Percentiles rank a stretch among this genome's conserved stretches.
These are phyloP conservation scores for Trichoderma sp. DNA, from an alignment of 2,329 filamentous ascomycete species.

Conservation along the genomic window DNA sequence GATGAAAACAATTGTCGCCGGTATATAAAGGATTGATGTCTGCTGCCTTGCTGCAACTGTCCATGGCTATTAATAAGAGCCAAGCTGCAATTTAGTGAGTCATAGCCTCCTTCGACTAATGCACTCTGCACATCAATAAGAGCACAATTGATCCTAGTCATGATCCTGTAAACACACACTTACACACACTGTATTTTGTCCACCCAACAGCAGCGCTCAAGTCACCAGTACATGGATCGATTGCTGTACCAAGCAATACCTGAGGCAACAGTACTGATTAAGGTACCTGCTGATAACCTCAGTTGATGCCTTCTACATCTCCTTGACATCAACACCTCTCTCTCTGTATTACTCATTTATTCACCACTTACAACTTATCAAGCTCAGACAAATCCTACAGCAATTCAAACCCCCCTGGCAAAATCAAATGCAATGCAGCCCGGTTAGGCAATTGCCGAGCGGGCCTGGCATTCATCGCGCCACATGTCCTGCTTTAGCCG, in stretches of 20 bases:
- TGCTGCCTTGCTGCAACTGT: background rate
- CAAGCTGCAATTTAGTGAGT: background rate
- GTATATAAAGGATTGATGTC: background rate
- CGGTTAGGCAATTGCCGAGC: conserved; percentile 15
- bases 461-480: conserved; percentile 1
- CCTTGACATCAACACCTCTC: background rate
- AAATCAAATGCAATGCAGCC: background rate
- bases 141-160: background rate
- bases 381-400: background rate
- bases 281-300: background rate
- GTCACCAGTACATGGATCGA: background rate
- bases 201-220: background rate
- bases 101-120: background rate
- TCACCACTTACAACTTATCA: background rate
- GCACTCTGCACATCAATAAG: background rate
- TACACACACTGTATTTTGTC: background rate
- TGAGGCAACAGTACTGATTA: background rate
- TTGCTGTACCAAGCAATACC: background rate
- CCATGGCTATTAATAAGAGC: background rate
- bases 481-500: conserved; percentile 17
- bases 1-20: background rate
- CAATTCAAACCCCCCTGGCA: background rate
- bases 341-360: background rate
- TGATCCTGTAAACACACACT: background rate
- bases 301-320: background rate